Evolutionary conservation across 805 yeast genomes (phyloP).

Genomic region (Brettanomyces nanus): DNA sequence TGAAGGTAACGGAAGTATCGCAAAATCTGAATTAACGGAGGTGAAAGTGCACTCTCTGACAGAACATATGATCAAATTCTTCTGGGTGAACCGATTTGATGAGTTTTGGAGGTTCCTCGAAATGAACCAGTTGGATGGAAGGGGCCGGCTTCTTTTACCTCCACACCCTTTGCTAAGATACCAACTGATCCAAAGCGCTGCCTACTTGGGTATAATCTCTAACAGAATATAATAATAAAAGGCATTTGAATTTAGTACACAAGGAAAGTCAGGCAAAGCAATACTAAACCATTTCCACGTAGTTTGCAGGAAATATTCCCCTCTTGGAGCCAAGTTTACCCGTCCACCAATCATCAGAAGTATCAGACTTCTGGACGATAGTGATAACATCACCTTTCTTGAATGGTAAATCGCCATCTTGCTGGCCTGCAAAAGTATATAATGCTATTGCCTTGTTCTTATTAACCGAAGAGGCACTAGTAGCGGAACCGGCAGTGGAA

Average conservation of each 20-base stretch:
- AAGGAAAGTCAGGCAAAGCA: neutral
- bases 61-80: constrained; percentile 24
- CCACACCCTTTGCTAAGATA: constrained; percentile 10
- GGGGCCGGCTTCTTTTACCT: constrained; percentile 11
- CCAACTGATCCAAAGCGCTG: constrained; percentile 13
- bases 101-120: constrained; percentile 18
- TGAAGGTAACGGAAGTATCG: constrained; percentile 1
- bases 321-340: constrained; percentile 77
- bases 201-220: constrained; percentile 14
- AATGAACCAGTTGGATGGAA: constrained; percentile 10
- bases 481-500: constrained; percentile 33
- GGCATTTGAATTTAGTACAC: neutral
- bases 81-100: constrained; percentile 19
- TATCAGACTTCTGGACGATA: constrained; percentile 75
- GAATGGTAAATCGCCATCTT: constrained; percentile 87
- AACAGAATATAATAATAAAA: constrained; percentile 1
- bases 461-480: no score
- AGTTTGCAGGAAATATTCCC: constrained; percentile 97
- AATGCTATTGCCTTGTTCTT: constrained; percentile 80
- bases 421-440: constrained; percentile 85
- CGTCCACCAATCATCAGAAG: constrained; percentile 98
- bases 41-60: constrained; percentile 20
- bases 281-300: constrained; percentile 64
- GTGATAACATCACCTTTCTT: constrained; percentile 91
- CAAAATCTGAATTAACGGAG: constrained; percentile 7